Base-by-base conservation (phyloP, 345 rosid species). In the Conringia planisiliqua region DNA sequence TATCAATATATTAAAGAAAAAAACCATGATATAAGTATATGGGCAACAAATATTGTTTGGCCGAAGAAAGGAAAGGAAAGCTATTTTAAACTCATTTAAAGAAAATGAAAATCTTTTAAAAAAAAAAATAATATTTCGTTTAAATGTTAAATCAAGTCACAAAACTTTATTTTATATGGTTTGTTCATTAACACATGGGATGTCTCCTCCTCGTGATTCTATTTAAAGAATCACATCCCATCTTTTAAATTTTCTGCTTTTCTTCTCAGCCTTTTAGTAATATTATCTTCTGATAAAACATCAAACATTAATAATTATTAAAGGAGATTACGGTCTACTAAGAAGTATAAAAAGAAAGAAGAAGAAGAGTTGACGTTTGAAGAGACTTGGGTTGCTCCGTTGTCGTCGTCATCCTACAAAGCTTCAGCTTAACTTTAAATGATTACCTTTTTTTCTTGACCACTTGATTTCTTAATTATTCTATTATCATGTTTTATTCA, bases 151-250 rank as follows among this genome's bases (percentile, higher is more conserved):
- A 68, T 74, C 66, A 73, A 65, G 63, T 68, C 62, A 51, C 52
- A 61, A 51, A 67, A 58, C 4, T n/a, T 10, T 35, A 4, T 55
- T 70, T 62, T 76, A 54, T 36, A 44, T 43, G 58, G 50, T 70
- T 76, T 63, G 43, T 63, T 70, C 61, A 56, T 30, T 7, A 71
- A 71, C 80, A 77, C 80, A 77, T 77, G 80, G 80, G 62, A 47
- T 77, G 80, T 77, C 39, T 65, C 80, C 67, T 46, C 80, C 80
- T 77, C 80, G 80, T 71, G 80, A 77, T 77, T 71, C 76, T 72
- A 70, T 57, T 65, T 63, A 70, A 70, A 77, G 80, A 77, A 77
- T 70, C 76, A 58, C 80, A 77, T 71, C 80, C 64, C 66, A 65
- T 71, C 76, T 27, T 51, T 77, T 54, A 52, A 10, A 46, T 57